Evolutionary conservation across 1,284 basidiomycete species (phyloP), one percentile per base, ranked within the genome.

Genomic region (Sutorius eximius): DNA sequence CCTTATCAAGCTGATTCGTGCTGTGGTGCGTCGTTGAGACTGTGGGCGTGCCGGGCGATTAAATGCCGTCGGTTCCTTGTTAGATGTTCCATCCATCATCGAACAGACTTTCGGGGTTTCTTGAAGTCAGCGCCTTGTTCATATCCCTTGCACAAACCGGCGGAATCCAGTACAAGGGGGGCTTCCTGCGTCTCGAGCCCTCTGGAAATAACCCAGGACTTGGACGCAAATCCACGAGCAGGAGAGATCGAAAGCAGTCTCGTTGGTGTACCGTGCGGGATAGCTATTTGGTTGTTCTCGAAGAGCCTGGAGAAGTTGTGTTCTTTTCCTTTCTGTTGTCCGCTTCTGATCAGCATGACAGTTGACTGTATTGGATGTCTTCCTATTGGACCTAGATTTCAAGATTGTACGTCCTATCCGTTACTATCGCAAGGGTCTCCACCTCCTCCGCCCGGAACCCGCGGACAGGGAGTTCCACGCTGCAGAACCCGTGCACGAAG

Each of bases 31-130:
- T 49, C 32, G 33, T 3, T 54, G 34, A 27, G 36, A 38, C 56
- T 53, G 37, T 57, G 22, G 15, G 33, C 45, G 27, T 59, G 44
- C 27, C 15, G n/a, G 16, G 15, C 20, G 15, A 42, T 44, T 51
- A 16, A 59, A 45, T 24, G 5, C 2, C 7, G 9, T 45, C 20
- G 48, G 15, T n/a, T 45, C 22, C 24, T n/a, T 49, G 45, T 53
- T 61, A 97, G 92, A 97, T 98, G 91, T 98, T 98, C 75, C 91
- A 95, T 63, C 93, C 96, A 1, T 87, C 95, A 43, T 86, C 93
- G 1, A 99, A 98, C 66, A 86, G 95, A 24, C 75, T 99, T 0
- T 89, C 91, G 57, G 87, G 87, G n/a, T 99, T 99, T 74, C 83
- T 99, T 52, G 97, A 99, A 72, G 82, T 99, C 45, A 95, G 93